Conservation (phyloP, 2,329 filamentous ascomycete species). For the Neofusicoccum parvum region DNA sequence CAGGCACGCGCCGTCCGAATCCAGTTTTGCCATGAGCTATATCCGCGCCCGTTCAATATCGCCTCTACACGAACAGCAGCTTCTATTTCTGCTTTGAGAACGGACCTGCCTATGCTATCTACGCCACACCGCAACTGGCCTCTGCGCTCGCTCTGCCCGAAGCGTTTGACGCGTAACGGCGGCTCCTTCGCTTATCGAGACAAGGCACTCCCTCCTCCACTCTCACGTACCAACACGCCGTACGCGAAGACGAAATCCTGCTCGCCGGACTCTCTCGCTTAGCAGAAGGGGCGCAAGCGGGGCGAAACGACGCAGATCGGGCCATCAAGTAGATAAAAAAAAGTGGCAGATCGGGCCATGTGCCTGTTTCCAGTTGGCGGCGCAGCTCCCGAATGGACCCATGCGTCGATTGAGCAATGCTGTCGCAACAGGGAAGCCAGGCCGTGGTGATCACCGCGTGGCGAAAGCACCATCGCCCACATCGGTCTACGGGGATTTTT, state of each 20-base stretch:
- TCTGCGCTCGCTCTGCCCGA: not conserved
- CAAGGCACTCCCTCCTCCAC: slow-evolving; percentile 15
- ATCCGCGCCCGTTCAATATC: not conserved
- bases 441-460: slow-evolving; percentile 4
- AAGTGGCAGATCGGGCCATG: not conserved
- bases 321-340: slow-evolving; percentile 2
- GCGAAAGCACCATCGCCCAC: not conserved
- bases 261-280: not conserved
- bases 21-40: not conserved
- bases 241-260: slow-evolving; percentile 10
- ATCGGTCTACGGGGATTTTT: not conserved
- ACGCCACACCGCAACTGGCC: not conserved
- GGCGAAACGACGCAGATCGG: slow-evolving; percentile 9
- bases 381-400: not conserved
- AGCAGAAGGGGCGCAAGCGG: not conserved
- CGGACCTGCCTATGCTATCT: not conserved
- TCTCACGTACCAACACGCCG: not conserved
- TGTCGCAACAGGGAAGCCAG: slow-evolving; percentile 4
- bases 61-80: not conserved
- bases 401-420: slow-evolving; percentile 18
- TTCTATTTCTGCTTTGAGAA: not conserved
- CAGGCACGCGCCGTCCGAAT: not conserved
- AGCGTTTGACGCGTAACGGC: slow-evolving; percentile 5
- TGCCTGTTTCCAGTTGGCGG: slow-evolving; percentile 5
- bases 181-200: slow-evolving; percentile 19